Conservation (phyloP, 345 rosid genomes). For the Citrus sp. region DNA sequence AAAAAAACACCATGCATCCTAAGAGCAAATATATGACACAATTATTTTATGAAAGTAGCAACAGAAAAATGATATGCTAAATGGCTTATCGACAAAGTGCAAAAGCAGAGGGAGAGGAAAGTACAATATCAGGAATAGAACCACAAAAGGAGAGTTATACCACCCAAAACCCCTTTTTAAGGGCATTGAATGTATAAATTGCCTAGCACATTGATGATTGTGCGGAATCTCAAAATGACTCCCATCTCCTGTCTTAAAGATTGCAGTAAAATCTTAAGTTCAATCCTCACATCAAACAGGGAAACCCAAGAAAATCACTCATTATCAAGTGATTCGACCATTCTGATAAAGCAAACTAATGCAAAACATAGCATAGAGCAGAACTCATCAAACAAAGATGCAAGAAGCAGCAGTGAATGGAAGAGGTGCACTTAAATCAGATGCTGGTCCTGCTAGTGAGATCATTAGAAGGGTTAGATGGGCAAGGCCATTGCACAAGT, state of each 20-base stretch:
- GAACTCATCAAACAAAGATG: background rate
- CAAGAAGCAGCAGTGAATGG: background rate
- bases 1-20: background rate
- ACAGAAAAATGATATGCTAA: background rate
- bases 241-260: background rate
- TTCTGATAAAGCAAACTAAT: background rate
- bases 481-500: background rate
- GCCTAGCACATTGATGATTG: background rate
- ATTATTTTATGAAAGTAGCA: background rate
- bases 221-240: conserved; percentile 6
- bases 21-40: background rate
- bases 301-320: background rate
- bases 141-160: background rate
- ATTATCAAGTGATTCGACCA: background rate
- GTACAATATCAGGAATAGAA: background rate
- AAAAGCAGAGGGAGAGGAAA: background rate
- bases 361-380: background rate
- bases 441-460: background rate
- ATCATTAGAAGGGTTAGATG: background rate
- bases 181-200: background rate
- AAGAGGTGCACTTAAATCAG: background rate
- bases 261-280: background rate
- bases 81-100: background rate
- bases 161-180: background rate
- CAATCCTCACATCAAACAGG: background rate